Percentiles rank a stretch among this genome's conserved stretches.
Evolutionary conservation across 495 filamentous ascomycete species (phyloP).

Genomic region (Lophium mytilinum): DNA sequence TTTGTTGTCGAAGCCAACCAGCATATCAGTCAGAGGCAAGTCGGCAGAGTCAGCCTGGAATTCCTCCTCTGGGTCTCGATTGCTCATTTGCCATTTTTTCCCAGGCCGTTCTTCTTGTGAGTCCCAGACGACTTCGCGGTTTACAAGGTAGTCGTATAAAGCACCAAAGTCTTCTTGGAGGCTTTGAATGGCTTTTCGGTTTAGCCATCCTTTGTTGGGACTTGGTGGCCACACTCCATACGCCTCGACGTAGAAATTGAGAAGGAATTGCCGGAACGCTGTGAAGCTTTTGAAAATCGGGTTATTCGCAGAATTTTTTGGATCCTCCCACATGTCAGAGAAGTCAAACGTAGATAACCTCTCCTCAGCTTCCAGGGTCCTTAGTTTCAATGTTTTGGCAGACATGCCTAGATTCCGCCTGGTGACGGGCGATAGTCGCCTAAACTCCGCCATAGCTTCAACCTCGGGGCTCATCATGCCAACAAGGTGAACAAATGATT

Average conservation of each 20-base stretch:
- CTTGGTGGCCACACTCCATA: slow-evolving; percentile 53
- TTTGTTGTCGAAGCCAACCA: slow-evolving; percentile 58
- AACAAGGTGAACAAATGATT: slow-evolving; percentile 59
- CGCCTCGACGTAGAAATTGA: slow-evolving; percentile 44
- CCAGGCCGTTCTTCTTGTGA: slow-evolving; percentile 44
- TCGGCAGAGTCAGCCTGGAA: slow-evolving; percentile 55
- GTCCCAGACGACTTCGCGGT: slow-evolving; percentile 59
- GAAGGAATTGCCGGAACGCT: slow-evolving; percentile 48
- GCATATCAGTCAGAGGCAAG: slow-evolving; percentile 58
- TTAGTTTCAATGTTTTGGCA: slow-evolving; percentile 54
- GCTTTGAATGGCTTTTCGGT: slow-evolving; percentile 45
- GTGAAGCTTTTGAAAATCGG: slow-evolving; percentile 45
- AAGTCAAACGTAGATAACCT: slow-evolving; percentile 53
- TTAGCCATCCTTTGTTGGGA: slow-evolving; percentile 49
- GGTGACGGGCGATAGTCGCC: slow-evolving; percentile 51
- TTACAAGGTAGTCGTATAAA: slow-evolving; percentile 66
- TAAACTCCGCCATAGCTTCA: slow-evolving; percentile 49
- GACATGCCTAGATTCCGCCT: slow-evolving; percentile 55
- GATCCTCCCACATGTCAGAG: slow-evolving; percentile 51
- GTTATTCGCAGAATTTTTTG: slow-evolving; percentile 20
- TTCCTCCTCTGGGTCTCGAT: slow-evolving; percentile 37
- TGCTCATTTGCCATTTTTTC: slow-evolving; percentile 56
- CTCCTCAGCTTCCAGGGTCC: slow-evolving; percentile 52
- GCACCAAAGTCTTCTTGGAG: slow-evolving; percentile 61
- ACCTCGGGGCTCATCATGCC: slow-evolving; percentile 52